These are phyloP conservation scores for Suhomyces terraborum DNA, from an alignment of 1,139 yeast genomes.

Conservation along the genomic window DNA sequence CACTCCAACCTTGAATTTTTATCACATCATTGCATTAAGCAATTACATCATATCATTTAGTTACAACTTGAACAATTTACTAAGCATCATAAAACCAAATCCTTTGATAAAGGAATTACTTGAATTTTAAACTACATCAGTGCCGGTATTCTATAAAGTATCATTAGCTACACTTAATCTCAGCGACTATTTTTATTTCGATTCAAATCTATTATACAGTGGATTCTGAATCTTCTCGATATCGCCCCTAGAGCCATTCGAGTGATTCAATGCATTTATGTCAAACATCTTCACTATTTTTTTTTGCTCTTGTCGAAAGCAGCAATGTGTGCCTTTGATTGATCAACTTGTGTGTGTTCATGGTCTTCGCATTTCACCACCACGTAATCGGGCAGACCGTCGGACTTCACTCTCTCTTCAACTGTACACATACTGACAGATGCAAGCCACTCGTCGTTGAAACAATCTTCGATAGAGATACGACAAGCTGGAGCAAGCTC, in stretches of 20 bases:
- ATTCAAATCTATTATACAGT: slow-evolving; percentile 1
- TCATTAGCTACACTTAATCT: no score
- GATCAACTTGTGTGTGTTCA: slow-evolving; percentile 85
- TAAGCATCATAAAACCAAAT: no score
- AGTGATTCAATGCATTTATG: slow-evolving; percentile 1
- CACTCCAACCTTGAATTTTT: no score
- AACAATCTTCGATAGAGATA: slow-evolving; percentile 79
- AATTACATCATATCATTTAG: no score
- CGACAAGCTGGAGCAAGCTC: slow-evolving; percentile 85
- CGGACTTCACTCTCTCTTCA: slow-evolving; percentile 37
- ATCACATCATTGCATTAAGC: no score
- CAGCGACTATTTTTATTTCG: no score
- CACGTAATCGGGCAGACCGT: slow-evolving; percentile 36
- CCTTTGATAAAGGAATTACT: no score
- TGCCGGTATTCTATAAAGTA: no score
- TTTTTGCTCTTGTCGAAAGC: slow-evolving; percentile 79
- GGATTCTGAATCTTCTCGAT: slow-evolving; percentile 1
- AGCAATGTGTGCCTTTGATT: slow-evolving; percentile 93
- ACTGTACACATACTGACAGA: slow-evolving; percentile 68
- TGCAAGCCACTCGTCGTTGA: slow-evolving; percentile 74
- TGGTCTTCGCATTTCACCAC: slow-evolving; percentile 57
- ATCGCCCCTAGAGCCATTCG: neutral
- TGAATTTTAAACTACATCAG: no score
- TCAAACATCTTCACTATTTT: slow-evolving; percentile 27
- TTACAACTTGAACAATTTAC: no score